Conservation (phyloP, 192 early-diverging fungal genomes). For the Coemansia sp. region DNA sequence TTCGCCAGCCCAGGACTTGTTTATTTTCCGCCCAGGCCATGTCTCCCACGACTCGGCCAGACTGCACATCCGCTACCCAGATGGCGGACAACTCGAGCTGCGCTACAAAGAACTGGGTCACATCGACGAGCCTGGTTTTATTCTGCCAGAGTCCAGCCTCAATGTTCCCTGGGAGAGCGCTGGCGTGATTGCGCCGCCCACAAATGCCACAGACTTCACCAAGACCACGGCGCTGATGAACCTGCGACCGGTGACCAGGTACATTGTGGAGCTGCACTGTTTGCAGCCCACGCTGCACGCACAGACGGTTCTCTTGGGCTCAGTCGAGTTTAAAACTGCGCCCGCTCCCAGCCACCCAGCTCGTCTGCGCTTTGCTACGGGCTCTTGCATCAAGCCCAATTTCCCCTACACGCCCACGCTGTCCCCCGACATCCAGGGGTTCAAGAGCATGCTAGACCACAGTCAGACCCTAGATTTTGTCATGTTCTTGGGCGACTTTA, state of each 20-base stretch:
- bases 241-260: slow-evolving; percentile 32
- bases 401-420: slow-evolving; percentile 40
- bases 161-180: slow-evolving; percentile 36
- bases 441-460: slow-evolving; percentile 37
- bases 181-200: slow-evolving; percentile 18
- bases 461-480: slow-evolving; percentile 34
- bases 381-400: slow-evolving; percentile 54
- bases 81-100: slow-evolving; percentile 31
- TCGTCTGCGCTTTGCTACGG: slow-evolving; percentile 36
- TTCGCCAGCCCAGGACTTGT: slow-evolving; percentile 20
- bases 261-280: slow-evolving; percentile 34
- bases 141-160: background rate
- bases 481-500: slow-evolving; percentile 55
- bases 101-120: slow-evolving; percentile 14
- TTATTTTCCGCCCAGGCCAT: slow-evolving; percentile 36
- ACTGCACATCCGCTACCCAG: slow-evolving; percentile 37
- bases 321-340: slow-evolving; percentile 33
- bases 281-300: slow-evolving; percentile 20
- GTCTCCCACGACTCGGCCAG: slow-evolving; percentile 40
- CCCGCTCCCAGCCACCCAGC: slow-evolving; percentile 17
- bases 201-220: slow-evolving; percentile 27
- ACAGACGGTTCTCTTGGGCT: slow-evolving; percentile 16
- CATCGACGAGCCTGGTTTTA: background rate
- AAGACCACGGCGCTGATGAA: slow-evolving; percentile 15
- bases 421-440: slow-evolving; percentile 39